A percentile compares a stretch with the other conserved stretches of the same genome.
These are phyloP conservation scores for Penicillium ucsense DNA, from an alignment of 495 filamentous ascomycete species.

Conservation along the genomic window DNA sequence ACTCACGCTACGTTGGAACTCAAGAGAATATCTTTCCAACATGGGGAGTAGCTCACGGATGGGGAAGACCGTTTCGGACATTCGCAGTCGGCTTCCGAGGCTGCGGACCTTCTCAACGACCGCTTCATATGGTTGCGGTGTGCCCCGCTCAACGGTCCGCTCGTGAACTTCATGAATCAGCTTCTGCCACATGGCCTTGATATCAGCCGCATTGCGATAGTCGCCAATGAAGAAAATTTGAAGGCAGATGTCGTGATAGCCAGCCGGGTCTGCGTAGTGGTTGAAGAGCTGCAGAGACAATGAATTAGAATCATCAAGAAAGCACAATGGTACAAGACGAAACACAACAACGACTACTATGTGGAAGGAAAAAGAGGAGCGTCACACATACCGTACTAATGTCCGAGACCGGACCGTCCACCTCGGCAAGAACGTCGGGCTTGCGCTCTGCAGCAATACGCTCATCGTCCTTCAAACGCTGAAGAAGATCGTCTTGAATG, in stretches of 20 bases:
- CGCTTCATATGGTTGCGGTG: constrained; percentile 65
- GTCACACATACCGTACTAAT: constrained; percentile 57
- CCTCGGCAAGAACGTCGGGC: constrained; percentile 46
- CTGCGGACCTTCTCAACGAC: constrained; percentile 63
- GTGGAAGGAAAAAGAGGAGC: background rate
- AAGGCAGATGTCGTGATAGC: constrained; percentile 87
- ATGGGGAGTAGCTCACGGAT: constrained; percentile 55
- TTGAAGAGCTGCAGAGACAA: constrained; percentile 65
- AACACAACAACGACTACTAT: no score
- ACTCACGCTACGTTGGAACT: constrained; percentile 56
- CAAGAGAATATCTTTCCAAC: constrained; percentile 66
- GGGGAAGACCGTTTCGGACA: constrained; percentile 73
- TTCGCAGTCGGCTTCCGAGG: constrained; percentile 67
- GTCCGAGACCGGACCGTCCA: constrained; percentile 66
- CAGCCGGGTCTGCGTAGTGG: constrained; percentile 72
- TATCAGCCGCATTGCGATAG: constrained; percentile 73
- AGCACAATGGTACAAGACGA: no score
- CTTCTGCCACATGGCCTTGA: constrained; percentile 73
- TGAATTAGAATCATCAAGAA: background rate
- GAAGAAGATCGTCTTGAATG: constrained; percentile 86
- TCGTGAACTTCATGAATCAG: constrained; percentile 63
- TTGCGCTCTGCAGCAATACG: constrained; percentile 54
- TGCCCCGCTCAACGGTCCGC: constrained; percentile 42
- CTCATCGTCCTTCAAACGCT: constrained; percentile 62
- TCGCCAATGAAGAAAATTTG: constrained; percentile 83